These are phyloP conservation scores for Paracoccidioides lutzii DNA, from an alignment of 2,329 filamentous ascomycete genomes.

Conservation along the genomic window DNA sequence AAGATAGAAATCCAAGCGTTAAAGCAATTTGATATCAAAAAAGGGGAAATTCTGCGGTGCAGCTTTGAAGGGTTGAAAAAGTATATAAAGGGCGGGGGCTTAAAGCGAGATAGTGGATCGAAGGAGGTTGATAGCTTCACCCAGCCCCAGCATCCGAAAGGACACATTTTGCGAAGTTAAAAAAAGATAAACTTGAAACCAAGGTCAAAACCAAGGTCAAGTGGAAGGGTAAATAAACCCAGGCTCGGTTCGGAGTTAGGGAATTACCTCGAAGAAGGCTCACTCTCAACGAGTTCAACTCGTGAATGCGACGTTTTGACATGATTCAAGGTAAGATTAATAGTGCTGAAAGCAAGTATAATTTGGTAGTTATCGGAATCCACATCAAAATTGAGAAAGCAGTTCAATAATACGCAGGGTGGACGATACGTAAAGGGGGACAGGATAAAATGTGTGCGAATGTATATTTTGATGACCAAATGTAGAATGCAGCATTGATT, in stretches of 20 bases:
- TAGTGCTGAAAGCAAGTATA: not conserved
- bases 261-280: conserved; percentile 1
- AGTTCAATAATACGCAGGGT: not conserved
- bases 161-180: not conserved
- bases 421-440: too few relatives aligned
- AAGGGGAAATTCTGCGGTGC: not conserved
- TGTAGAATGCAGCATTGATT: too few relatives aligned
- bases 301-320: not conserved
- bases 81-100: too few relatives aligned
- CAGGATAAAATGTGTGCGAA: too few relatives aligned
- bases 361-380: not conserved
- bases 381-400: not conserved
- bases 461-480: too few relatives aligned
- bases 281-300: conserved; percentile 1
- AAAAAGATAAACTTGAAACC: not conserved
- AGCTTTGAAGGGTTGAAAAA: not conserved
- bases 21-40: not conserved
- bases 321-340: not conserved
- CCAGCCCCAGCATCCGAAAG: not conserved
- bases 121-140: too few relatives aligned
- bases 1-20: not conserved
- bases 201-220: not conserved
- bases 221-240: not conserved
- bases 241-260: not conserved
- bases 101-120: not conserved